Base-by-base conservation (phyloP, 495 filamentous ascomycete species). In the Aspergillus ostianus region DNA sequence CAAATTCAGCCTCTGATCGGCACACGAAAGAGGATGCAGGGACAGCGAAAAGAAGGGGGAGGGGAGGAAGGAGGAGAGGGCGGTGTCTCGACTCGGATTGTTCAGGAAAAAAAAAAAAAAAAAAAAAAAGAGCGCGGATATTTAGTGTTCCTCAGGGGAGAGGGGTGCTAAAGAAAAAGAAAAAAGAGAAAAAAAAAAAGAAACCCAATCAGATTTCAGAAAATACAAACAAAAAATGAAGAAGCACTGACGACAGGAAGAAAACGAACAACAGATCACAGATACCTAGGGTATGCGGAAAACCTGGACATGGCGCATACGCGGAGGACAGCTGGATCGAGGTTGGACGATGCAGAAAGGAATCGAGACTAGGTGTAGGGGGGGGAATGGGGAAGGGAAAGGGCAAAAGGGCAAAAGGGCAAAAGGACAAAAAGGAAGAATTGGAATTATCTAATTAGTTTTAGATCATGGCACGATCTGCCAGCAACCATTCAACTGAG, bases 241-340 rank as follows among this genome's bases (percentile, higher is more conserved):
- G 48, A 23, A 56, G 52, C 30, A 41, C 15, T 21, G 20, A 59
- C 10, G 27, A 18, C 13, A 29, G 47, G 56, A 47, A 45, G 44
- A 47, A 32, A 44, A 63, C 60, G 65, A 61, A 66, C 48, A 64
- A 62, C 56, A 51, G 57, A 70, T 70, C 64, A 67, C 64, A 67
- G 66, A 63, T 46, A 66, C 55, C 68, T 63, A 59, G 55, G 58
- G 63, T 62, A 64, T 68, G 67, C 63, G 63, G 59, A 48, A 57
- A 57, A 64, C 56, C 59, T 63, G 59, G 53, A 68, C 70, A 72
- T 72, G 67, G 64, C 70, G 67, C 64, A 72, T 55, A 65, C 67
- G 54, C 56, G 64, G 47, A 61, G 58, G 65, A 64, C 55, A 63
- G 61, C 60, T 63, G 61, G 60, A 60, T 67, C 61, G 60, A 68